phyloP scores from a whole-genome alignment of 1,139 yeast genomes.

The Protomyces macrosporus region DNA sequence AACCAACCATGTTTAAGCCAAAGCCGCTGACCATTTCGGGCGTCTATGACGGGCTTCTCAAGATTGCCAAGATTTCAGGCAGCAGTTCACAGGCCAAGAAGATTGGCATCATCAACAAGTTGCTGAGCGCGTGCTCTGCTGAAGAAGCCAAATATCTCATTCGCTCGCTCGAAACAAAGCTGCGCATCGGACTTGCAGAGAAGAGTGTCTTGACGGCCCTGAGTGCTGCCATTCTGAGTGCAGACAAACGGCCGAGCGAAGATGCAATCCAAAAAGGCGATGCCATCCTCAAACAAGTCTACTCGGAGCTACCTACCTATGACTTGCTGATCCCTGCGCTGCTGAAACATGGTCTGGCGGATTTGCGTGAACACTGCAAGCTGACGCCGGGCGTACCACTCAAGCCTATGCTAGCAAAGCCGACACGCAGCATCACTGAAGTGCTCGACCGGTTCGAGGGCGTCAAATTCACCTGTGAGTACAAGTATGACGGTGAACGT shows the following conservation, averaged over 20 bases:
- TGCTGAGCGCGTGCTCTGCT: conserved; percentile 83
- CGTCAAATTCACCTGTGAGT: conserved; percentile 85
- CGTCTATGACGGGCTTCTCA: conserved; percentile 68
- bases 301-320: conserved; percentile 87
- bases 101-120: conserved; percentile 67
- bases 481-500: conserved; percentile 95
- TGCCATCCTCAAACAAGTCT: conserved; percentile 74
- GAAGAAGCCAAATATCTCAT: conserved; percentile 85
- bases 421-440: conserved; percentile 87
- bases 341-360: conserved; percentile 59
- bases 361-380: conserved; percentile 62
- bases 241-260: conserved; percentile 32
- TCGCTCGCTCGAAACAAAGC: conserved; percentile 84
- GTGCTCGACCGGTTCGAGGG: conserved; percentile 68
- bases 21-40: conserved; percentile 64
- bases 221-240: conserved; percentile 66
- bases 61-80: conserved; percentile 78
- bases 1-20: conserved; percentile 91
- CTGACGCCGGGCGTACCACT: conserved; percentile 89
- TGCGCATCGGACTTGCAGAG: conserved; percentile 90
- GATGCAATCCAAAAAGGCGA: conserved; percentile 51
- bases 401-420: conserved; percentile 97
- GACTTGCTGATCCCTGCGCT: conserved; percentile 66
- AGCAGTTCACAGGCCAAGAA: conserved; percentile 74
- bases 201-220: conserved; percentile 79